Percentiles rank a stretch among this genome's conserved stretches.
Evolutionary conservation across 1,139 yeast species (phyloP).

Genomic region (Geotrichum macrosporum): DNA sequence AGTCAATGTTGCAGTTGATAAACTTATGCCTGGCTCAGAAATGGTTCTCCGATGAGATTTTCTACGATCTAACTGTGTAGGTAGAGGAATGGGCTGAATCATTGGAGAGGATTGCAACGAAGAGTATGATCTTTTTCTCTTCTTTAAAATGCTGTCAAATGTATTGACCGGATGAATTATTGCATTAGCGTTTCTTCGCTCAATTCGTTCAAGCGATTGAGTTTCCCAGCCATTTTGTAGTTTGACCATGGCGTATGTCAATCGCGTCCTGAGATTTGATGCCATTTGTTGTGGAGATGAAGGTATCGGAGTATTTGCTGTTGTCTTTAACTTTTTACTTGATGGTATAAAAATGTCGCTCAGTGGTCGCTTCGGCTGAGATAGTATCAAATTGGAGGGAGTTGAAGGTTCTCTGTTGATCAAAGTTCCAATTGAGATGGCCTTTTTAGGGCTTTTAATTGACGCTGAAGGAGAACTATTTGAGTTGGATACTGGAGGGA

Average conservation of each 20-base stretch:
- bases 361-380: slow-evolving; percentile 3
- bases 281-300: slow-evolving; percentile 16
- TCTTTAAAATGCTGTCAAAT: not conserved
- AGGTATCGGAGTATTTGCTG: not conserved
- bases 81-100: not conserved
- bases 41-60: slow-evolving; percentile 10
- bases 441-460: not conserved
- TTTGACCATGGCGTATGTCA: slow-evolving; percentile 16
- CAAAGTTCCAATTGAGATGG: slow-evolving; percentile 7
- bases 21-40: slow-evolving; percentile 1
- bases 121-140: not conserved
- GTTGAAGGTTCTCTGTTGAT: slow-evolving; percentile 7
- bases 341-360: not conserved
- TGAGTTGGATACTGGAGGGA: not conserved
- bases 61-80: not conserved
- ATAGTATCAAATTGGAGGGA: not conserved
- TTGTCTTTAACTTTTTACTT: not conserved
- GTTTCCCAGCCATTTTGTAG: slow-evolving; percentile 19
- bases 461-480: not conserved
- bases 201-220: slow-evolving; percentile 16
- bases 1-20: too few relatives aligned
- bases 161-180: not conserved
- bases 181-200: slow-evolving; percentile 3
- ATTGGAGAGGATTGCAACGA: slow-evolving; percentile 11
- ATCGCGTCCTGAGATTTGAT: slow-evolving; percentile 12